Conservation (phyloP, 257 asterid species). For the Nicotiana sylvestris region DNA sequence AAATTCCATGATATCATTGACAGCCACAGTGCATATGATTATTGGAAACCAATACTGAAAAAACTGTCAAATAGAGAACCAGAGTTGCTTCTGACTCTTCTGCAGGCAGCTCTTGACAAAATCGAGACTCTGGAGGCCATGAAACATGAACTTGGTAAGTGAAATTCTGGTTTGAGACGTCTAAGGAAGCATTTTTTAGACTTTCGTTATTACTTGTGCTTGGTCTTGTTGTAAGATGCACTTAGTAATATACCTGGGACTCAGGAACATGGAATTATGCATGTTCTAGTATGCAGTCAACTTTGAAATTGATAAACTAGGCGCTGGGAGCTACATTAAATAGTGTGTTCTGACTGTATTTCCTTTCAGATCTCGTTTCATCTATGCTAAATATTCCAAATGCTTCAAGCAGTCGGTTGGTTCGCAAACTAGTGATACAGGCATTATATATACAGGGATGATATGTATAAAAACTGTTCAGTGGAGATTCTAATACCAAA, state of each 20-base stretch:
- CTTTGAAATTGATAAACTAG: background rate
- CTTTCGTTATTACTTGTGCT: background rate
- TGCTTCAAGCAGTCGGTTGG: background rate
- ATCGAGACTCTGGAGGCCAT: slow-evolving; percentile 39
- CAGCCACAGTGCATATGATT: slow-evolving; percentile 36
- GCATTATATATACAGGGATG: no score
- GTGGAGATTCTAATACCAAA: no score
- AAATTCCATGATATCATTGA: slow-evolving; percentile 17
- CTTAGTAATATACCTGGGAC: background rate
- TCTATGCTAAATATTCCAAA: background rate
- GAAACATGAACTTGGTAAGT: slow-evolving; percentile 43
- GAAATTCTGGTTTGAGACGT: background rate
- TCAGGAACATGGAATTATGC: background rate
- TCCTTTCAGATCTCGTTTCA: background rate
- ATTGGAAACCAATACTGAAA: slow-evolving; percentile 65
- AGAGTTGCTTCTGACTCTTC: slow-evolving; percentile 52
- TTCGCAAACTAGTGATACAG: no score
- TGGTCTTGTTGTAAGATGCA: background rate
- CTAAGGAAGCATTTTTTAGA: no score
- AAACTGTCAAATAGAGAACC: slow-evolving; percentile 72
- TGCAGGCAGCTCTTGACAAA: slow-evolving; percentile 59
- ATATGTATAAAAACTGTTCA: no score
- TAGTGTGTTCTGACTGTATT: background rate
- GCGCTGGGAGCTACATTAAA: background rate
- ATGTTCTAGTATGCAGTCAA: background rate